Percentiles rank a stretch among this genome's conserved stretches.
Evolutionary conservation across 1,139 yeast species (phyloP).

Genomic region (Suhomyces panamericanus): DNA sequence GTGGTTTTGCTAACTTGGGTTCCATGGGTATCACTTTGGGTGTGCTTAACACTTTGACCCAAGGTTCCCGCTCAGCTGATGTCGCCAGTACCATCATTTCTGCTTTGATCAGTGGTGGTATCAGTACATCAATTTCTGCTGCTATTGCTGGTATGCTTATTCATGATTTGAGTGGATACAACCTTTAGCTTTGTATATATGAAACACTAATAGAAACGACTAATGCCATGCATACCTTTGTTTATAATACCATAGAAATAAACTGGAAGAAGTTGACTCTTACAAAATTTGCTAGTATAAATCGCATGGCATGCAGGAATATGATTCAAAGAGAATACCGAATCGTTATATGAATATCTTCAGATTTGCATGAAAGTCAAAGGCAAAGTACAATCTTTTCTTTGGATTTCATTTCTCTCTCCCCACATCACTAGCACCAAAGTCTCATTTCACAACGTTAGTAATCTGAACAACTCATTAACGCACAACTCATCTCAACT

Average conservation of each 20-base stretch:
- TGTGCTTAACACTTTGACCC: slow-evolving; percentile 60
- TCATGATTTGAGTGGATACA: slow-evolving; percentile 44
- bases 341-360: no score
- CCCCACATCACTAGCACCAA: no score
- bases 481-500: no score
- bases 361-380: no score
- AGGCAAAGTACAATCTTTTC: no score
- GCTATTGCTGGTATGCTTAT: slow-evolving; percentile 70
- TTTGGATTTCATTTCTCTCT: no score
- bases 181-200: slow-evolving; percentile 2
- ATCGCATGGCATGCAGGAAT: background rate
- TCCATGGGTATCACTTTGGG: slow-evolving; percentile 66
- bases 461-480: no score
- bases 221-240: background rate
- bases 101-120: slow-evolving; percentile 55
- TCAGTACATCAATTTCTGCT: slow-evolving; percentile 60
- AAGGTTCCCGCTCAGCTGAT: slow-evolving; percentile 49
- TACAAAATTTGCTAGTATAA: no score
- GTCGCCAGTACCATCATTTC: slow-evolving; percentile 51
- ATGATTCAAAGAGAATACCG: no score
- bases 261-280: no score
- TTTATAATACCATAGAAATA: background rate
- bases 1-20: slow-evolving; percentile 68
- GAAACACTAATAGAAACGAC: background rate
- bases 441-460: no score